A percentile compares a stretch with the other conserved stretches of the same genome.
Evolutionary conservation across 2,329 filamentous ascomycete species (phyloP).

Genomic region (Aspergillus arachidicola): DNA sequence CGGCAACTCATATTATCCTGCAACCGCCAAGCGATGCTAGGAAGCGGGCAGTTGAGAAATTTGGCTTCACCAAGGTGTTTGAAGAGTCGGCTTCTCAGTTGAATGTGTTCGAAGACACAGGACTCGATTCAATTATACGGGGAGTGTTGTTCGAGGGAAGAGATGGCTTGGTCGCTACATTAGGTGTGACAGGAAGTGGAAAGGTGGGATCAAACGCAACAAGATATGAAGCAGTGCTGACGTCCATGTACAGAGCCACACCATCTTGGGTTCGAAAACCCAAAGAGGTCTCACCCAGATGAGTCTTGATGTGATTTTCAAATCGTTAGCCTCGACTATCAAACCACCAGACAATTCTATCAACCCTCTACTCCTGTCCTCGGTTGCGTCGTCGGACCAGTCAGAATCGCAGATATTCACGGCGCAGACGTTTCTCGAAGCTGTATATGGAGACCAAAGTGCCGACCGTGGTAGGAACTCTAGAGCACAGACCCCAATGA

Average conservation of each 20-base stretch:
- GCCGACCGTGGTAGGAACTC: conserved; percentile 63
- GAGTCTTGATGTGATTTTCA: conserved; percentile 85
- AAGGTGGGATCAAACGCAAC: conserved; percentile 64
- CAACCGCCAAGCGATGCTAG: conserved; percentile 81
- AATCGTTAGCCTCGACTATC: conserved; percentile 73
- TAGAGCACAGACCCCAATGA: conserved; percentile 69
- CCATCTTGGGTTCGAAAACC: conserved; percentile 83
- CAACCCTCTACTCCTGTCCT: conserved; percentile 67
- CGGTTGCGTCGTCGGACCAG: conserved; percentile 73
- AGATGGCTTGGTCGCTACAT: conserved; percentile 85
- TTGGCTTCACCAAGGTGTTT: conserved; percentile 92
- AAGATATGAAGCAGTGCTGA: neutral
- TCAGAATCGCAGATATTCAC: conserved; percentile 79
- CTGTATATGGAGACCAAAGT: conserved; percentile 68
- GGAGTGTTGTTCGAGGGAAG: conserved; percentile 82
- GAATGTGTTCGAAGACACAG: conserved; percentile 81
- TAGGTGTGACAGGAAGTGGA: conserved; percentile 93
- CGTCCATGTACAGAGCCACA: conserved; percentile 72
- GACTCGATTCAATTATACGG: conserved; percentile 73
- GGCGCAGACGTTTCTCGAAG: conserved; percentile 77
- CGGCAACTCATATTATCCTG: conserved; percentile 71
- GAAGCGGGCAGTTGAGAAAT: conserved; percentile 86
- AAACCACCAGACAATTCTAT: conserved; percentile 59
- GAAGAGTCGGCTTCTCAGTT: conserved; percentile 82
- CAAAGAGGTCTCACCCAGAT: conserved; percentile 92